These are phyloP conservation scores for Fraxinus floribunda DNA, from an alignment of 305 asterid species.

Conservation along the genomic window DNA sequence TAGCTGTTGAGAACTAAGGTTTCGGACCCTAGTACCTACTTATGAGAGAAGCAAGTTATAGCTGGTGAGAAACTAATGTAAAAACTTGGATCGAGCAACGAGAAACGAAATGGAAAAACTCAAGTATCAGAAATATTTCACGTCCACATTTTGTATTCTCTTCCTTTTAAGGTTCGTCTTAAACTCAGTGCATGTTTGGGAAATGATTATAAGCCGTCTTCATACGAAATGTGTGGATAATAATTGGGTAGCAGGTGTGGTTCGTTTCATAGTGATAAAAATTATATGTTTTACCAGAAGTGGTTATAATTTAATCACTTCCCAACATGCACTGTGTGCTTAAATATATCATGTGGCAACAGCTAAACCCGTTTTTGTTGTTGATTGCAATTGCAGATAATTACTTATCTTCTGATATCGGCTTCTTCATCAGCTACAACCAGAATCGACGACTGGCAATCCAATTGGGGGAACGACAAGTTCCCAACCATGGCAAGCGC, in stretches of 20 bases:
- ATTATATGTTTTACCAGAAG: not conserved
- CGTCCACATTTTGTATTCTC: not conserved
- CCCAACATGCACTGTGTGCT: too few species aligned
- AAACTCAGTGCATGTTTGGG: not conserved
- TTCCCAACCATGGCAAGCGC: conserved; percentile 79
- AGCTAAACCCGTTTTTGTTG: not conserved
- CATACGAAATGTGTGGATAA: not conserved
- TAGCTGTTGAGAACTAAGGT: not conserved
- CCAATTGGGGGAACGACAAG: conserved; percentile 82
- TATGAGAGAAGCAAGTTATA: not conserved
- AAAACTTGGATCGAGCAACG: not conserved
- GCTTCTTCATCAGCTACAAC: conserved; percentile 85
- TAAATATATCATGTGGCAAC: not conserved
- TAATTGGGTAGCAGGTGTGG: not conserved
- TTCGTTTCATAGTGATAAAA: too few species aligned
- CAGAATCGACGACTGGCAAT: conserved; percentile 75
- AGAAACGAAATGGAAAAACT: not conserved
- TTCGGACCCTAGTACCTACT: not conserved
- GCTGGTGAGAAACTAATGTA: not conserved
- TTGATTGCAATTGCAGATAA: conserved; percentile 46
- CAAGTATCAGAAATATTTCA: not conserved
- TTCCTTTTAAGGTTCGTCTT: not conserved
- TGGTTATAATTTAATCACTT: too few species aligned
- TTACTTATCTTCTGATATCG: conserved; percentile 82
- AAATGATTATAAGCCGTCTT: too few species aligned